These are phyloP conservation scores for Phlyctochytrium arcticum DNA, from an alignment of 192 early-diverging fungal species.

Conservation along the genomic window DNA sequence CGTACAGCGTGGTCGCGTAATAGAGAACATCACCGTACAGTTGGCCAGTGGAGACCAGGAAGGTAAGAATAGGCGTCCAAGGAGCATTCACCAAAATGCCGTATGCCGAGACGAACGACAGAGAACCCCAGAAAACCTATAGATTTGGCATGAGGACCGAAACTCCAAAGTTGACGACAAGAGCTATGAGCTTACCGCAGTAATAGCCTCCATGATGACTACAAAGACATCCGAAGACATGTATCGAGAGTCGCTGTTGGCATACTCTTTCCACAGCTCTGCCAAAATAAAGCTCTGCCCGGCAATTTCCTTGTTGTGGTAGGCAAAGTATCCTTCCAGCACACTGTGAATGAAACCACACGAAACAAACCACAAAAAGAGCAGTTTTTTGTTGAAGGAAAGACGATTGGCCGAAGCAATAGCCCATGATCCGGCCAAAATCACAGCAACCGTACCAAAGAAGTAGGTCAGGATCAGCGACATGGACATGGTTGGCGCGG, in stretches of 20 bases:
- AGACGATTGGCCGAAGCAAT: neutral
- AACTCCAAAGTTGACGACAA: neutral
- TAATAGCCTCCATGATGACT: slow-evolving; percentile 81
- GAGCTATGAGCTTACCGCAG: slow-evolving; percentile 52
- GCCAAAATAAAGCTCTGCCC: slow-evolving; percentile 62
- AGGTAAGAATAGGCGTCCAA: slow-evolving; percentile 46
- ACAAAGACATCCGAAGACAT: slow-evolving; percentile 79
- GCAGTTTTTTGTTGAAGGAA: slow-evolving; percentile 4
- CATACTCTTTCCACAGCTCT: slow-evolving; percentile 90
- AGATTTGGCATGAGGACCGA: neutral
- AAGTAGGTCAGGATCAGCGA: slow-evolving; percentile 33
- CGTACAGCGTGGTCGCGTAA: slow-evolving; percentile 60
- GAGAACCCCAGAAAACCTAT: slow-evolving; percentile 44
- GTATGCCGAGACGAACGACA: slow-evolving; percentile 35
- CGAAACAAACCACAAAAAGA: slow-evolving; percentile 80
- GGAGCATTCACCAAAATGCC: slow-evolving; percentile 25
- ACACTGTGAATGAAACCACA: slow-evolving; percentile 78
- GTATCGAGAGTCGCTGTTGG: slow-evolving; percentile 83
- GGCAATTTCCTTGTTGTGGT: slow-evolving; percentile 62
- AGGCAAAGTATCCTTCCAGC: slow-evolving; percentile 84
- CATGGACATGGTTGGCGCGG: slow-evolving; percentile 25
- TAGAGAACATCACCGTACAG: slow-evolving; percentile 83
- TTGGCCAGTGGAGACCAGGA: slow-evolving; percentile 58
- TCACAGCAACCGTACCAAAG: slow-evolving; percentile 28
- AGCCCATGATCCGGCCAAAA: slow-evolving; percentile 22